Percentiles rank a stretch among this genome's conserved stretches.
phyloP scores from a whole-genome alignment of 306 rosid species.

The Citrullus mucosospermus region DNA sequence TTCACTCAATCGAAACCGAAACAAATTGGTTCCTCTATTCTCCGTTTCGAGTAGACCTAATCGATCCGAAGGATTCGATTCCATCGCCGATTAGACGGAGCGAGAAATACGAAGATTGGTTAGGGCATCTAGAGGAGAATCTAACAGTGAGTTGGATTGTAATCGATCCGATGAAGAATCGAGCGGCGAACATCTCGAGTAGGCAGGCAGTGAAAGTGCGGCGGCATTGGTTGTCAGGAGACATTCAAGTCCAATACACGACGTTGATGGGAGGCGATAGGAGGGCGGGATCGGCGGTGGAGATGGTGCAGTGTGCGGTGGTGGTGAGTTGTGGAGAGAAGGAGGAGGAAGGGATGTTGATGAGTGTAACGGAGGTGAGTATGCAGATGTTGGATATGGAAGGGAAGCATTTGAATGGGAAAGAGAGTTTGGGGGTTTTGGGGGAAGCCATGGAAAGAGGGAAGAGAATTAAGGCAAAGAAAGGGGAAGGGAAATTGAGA shows the following conservation, averaged over 20 bases:
- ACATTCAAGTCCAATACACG: slow-evolving; percentile 36
- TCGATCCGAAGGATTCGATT: slow-evolving; percentile 39
- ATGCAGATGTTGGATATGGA: slow-evolving; percentile 53
- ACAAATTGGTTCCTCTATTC: slow-evolving; percentile 48
- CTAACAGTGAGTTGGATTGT: slow-evolving; percentile 60
- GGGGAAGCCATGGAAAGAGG: slow-evolving; percentile 37
- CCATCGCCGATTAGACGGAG: slow-evolving; percentile 23
- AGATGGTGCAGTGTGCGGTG: slow-evolving; percentile 32
- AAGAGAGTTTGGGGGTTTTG: slow-evolving; percentile 41
- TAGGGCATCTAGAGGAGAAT: slow-evolving; percentile 34
- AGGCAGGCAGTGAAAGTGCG: slow-evolving; percentile 32
- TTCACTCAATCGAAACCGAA: slow-evolving; percentile 24
- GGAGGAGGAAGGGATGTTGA: slow-evolving; percentile 23
- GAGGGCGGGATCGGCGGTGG: background rate
- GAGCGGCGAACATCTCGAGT: slow-evolving; percentile 62
- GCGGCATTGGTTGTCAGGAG: slow-evolving; percentile 57
- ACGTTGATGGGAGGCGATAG: slow-evolving; percentile 24
- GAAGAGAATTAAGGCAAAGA: slow-evolving; percentile 22
- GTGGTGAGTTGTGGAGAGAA: slow-evolving; percentile 53
- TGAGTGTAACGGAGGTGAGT: slow-evolving; percentile 57
- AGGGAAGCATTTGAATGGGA: slow-evolving; percentile 57
- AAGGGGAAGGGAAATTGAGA: slow-evolving; percentile 26
- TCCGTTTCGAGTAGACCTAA: slow-evolving; percentile 54
- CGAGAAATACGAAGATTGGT: slow-evolving; percentile 16
- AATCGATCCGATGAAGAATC: slow-evolving; percentile 37